Conservation (phyloP, 441 rosid genomes). For the Corymbia citriodora region DNA sequence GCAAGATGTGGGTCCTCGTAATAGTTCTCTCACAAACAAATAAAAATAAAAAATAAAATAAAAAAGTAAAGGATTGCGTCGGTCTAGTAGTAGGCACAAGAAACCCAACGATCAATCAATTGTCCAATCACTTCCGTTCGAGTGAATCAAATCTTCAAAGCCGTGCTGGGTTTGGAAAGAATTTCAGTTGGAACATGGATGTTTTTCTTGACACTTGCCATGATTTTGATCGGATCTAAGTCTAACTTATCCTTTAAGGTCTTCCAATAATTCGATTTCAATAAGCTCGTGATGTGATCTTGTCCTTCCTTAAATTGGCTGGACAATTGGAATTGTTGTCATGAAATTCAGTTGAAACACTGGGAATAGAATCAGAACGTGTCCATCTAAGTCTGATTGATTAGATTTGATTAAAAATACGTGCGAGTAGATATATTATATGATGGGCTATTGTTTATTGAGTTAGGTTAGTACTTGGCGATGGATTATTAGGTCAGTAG, state of each 20-base stretch:
- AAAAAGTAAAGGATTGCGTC: background rate
- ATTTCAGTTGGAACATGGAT: background rate
- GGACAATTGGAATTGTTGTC: background rate
- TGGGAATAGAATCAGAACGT: background rate
- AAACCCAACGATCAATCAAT: background rate
- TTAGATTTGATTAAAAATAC: background rate
- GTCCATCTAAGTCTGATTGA: background rate
- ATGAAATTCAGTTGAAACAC: background rate
- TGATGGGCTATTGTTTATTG: background rate
- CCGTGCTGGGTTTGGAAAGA: background rate
- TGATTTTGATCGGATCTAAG: background rate
- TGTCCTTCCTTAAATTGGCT: background rate
- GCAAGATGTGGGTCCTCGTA: background rate
- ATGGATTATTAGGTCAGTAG: background rate
- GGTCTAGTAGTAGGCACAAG: background rate
- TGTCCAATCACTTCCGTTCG: background rate
- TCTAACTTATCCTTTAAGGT: background rate
- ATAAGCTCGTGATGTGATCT: background rate
- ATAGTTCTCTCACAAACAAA: background rate
- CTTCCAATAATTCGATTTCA: background rate
- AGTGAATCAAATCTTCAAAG: background rate
- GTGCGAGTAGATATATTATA: background rate
- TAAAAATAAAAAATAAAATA: too few relatives aligned
- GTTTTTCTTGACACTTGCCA: background rate
- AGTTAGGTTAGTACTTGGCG: background rate